Evolutionary conservation across 257 asterid genomes (phyloP), one percentile per base, ranked within the genome.

Genomic region (Verbena officinalis): DNA sequence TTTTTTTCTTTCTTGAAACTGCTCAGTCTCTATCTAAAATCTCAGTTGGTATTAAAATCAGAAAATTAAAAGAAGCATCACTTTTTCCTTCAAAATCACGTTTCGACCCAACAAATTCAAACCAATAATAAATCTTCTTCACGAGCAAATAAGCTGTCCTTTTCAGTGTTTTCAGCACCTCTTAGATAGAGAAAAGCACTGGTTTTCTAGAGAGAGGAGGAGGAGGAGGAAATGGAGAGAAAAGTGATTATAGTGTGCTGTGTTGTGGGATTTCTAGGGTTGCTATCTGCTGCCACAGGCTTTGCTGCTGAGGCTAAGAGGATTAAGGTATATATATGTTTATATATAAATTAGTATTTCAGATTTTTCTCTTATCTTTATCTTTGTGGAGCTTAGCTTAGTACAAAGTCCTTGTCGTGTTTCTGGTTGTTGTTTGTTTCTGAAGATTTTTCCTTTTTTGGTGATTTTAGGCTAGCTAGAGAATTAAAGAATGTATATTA

Each of bases 231-330:
- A 45, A 63, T 81, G 92, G 95, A 89, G 76, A 81, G 84, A 68
- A 84, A 78, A 52, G 87, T 42, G 56, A 59, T 76, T 64, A 14
- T 76, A 39, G 71, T 84, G 11, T 79, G 91, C 72, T 72, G 61
- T 50, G 86, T 76, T 46, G 96, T 81, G 23, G 94, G 87, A 7
- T 62, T 86, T 56, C 69, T 90, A 33, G 97, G 95, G 49, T 53
- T 90, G 52, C 54, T 90, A 9, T 84, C 91, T 71, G 95, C 88
- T 68, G 89, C 79, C 20, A 73, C 88, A 2, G 97, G 85, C 64
- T 86, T 89, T 71, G 95, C 91, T 57, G 95, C 97, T 5, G 94
- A 87, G 70, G 87, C 83, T 68, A 87, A 74, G 64, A 78, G 88
- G 83, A 77, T 81, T 67, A 90, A 84, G 95, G 97, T 90, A 36